Evolutionary conservation across 2,329 filamentous ascomycete genomes (phyloP).

Genomic region (Rhytidhysteron rufulum): DNA sequence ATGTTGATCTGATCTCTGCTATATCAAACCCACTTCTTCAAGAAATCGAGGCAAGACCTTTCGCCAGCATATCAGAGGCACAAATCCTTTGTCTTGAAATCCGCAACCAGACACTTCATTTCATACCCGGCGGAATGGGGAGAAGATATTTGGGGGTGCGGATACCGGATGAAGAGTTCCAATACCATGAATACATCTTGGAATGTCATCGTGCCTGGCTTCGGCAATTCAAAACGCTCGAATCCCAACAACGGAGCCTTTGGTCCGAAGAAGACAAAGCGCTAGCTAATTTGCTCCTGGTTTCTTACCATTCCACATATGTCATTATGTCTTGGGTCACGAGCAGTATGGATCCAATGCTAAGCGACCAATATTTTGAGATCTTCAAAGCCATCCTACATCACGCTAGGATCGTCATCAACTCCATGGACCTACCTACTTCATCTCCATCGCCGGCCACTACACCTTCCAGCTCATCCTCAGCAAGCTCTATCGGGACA

Average conservation of each 20-base stretch:
- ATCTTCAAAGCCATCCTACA: constrained; percentile 14
- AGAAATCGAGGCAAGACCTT: constrained; percentile 3
- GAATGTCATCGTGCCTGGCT: constrained; percentile 16
- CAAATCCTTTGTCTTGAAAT: constrained; percentile 16
- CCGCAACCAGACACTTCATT: constrained; percentile 15
- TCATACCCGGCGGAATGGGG: constrained; percentile 3
- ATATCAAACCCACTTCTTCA: constrained; percentile 3
- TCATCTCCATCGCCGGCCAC: constrained; percentile 2
- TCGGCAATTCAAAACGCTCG: constrained; percentile 2
- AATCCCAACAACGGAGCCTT: constrained; percentile 3
- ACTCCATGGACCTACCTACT: constrained; percentile 8
- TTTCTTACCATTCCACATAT: constrained; percentile 9
- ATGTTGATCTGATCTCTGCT: constrained; percentile 9
- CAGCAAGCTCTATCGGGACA: neutral
- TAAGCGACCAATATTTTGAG: constrained; percentile 14
- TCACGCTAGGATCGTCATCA: constrained; percentile 16
- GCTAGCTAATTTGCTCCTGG: constrained; percentile 13
- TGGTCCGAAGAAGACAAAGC: constrained; percentile 12
- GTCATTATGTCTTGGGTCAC: constrained; percentile 10
- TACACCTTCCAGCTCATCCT: neutral
- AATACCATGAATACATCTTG: constrained; percentile 9
- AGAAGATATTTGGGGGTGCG: constrained; percentile 3
- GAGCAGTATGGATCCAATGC: constrained; percentile 8
- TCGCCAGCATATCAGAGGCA: constrained; percentile 12
- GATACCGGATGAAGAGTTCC: constrained; percentile 5